Conservation (phyloP, 108 stramenopile genomes). For the Nitzschia palea region DNA sequence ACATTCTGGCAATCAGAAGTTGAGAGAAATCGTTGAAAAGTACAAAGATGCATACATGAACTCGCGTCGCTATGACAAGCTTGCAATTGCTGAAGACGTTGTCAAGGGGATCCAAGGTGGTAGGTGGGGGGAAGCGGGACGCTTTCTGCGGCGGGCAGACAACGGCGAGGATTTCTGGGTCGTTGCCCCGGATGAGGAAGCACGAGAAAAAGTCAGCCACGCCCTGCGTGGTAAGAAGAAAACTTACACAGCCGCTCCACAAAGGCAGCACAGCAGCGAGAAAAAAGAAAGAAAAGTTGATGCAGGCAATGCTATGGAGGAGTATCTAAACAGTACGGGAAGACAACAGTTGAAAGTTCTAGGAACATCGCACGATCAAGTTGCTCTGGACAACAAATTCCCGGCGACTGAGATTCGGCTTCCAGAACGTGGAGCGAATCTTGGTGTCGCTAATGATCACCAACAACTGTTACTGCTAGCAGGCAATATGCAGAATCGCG, state of each 20-base stretch:
- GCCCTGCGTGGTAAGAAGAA: slow-evolving; percentile 14
- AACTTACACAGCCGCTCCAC: neutral
- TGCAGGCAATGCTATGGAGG: too few relatives aligned
- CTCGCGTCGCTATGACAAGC: slow-evolving; percentile 7
- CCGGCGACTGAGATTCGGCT: too few relatives aligned
- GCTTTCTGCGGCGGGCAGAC: slow-evolving; percentile 10
- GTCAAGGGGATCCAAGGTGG: slow-evolving; percentile 14
- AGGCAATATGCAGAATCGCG: too few relatives aligned
- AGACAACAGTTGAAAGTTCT: too few relatives aligned
- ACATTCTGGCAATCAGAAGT: neutral
- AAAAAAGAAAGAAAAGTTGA: too few relatives aligned
- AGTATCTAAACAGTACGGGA: too few relatives aligned
- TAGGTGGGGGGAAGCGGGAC: slow-evolving; percentile 7
- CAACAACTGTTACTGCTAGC: too few relatives aligned
- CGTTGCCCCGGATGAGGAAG: slow-evolving; percentile 1
- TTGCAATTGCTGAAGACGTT: slow-evolving; percentile 10
- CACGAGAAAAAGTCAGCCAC: slow-evolving; percentile 21
- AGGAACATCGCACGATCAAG: too few relatives aligned
- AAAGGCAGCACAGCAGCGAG: neutral
- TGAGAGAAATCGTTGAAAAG: neutral
- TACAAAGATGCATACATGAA: neutral
- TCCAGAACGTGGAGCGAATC: too few relatives aligned
- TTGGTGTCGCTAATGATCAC: too few relatives aligned
- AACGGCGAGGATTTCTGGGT: slow-evolving; percentile 9
- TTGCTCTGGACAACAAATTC: too few relatives aligned